phyloP scores from a whole-genome alignment of 23 red algal genomes.

The Gracilaria domingensis region DNA sequence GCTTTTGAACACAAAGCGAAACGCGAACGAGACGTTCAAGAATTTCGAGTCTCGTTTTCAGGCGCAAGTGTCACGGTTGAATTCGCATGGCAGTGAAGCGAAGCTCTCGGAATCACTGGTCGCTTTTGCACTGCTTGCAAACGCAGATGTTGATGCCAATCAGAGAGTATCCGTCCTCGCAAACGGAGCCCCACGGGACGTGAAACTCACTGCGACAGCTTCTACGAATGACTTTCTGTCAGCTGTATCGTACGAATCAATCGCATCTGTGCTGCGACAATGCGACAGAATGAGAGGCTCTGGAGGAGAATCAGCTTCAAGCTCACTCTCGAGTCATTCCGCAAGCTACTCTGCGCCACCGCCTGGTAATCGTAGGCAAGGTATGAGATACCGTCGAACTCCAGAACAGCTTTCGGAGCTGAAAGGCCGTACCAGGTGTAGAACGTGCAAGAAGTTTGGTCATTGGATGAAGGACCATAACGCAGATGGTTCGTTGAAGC shows the following conservation, averaged over 20 bases:
- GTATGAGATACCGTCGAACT: neutral
- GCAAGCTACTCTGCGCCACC: neutral
- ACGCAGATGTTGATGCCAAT: neutral
- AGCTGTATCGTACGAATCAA: neutral
- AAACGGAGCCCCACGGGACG: neutral
- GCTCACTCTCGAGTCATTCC: neutral
- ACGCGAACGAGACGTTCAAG: neutral
- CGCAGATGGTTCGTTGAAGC: constrained; percentile 34
- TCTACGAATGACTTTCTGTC: neutral
- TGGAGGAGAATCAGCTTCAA: neutral
- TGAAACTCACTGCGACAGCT: neutral
- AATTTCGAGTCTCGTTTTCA: neutral
- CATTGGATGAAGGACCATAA: constrained; percentile 20
- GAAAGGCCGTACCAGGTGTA: neutral
- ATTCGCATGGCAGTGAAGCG: neutral
- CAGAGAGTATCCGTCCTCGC: constrained; percentile 1
- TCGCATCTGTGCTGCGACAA: neutral
- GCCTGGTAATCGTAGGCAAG: no score
- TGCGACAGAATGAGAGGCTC: neutral
- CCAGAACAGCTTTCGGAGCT: constrained; percentile 22
- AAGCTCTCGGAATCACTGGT: neutral
- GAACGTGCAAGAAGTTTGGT: neutral
- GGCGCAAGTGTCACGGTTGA: constrained; percentile 1
- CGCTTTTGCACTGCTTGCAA: neutral
- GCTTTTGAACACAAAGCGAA: neutral